Conservation (phyloP, 2,329 filamentous ascomycete genomes). For the Nemania bipapillata region DNA sequence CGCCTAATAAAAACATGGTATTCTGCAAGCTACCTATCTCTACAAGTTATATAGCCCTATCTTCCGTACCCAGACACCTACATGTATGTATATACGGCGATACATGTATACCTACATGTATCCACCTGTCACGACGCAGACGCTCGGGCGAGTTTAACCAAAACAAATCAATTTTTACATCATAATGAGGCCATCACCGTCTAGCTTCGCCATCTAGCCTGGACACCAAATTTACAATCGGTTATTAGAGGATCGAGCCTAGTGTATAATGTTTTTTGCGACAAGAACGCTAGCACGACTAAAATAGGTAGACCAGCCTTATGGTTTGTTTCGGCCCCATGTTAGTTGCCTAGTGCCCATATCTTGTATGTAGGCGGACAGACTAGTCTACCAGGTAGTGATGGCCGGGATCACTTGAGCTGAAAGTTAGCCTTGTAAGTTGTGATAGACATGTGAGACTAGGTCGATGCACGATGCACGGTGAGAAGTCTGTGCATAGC, state of each 20-base stretch:
- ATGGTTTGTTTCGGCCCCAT: slow-evolving; percentile 28
- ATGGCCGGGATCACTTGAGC: not conserved
- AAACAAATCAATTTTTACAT: not conserved
- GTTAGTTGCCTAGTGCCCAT: too few species aligned
- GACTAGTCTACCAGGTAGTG: not conserved
- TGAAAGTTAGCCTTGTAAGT: slow-evolving; percentile 12
- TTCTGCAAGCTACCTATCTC: not conserved
- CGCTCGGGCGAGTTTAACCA: not conserved
- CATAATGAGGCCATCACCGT: slow-evolving; percentile 19
- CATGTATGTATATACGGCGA: too few species aligned
- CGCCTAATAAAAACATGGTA: not conserved
- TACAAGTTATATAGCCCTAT: too few species aligned
- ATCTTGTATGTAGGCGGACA: not conserved
- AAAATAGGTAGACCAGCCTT: slow-evolving; percentile 1
- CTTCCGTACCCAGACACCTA: not conserved
- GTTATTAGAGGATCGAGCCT: not conserved
- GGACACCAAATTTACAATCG: not conserved
- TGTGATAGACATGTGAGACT: not conserved
- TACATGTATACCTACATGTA: too few species aligned
- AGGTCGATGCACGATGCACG: too few species aligned
- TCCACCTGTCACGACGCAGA: too few species aligned
- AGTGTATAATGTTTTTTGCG: not conserved
- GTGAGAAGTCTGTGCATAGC: not conserved
- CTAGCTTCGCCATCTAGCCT: not conserved
- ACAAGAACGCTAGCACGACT: not conserved